phyloP scores from a whole-genome alignment of 352 stramenopile species.

The Thraustochytrium sp. region DNA sequence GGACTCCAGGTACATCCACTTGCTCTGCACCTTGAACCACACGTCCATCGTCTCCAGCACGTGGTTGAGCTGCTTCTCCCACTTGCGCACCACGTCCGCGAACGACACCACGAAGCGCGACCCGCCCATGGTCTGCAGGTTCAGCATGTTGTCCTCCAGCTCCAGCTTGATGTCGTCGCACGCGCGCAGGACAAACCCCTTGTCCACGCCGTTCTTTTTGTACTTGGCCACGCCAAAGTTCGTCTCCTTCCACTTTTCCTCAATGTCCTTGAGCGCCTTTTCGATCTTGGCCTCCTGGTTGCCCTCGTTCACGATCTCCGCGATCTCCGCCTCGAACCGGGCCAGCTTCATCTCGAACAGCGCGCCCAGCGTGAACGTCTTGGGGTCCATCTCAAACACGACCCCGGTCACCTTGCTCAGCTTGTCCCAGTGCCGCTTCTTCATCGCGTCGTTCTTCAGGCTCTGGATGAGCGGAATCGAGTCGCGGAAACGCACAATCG shows the following conservation, averaged over 20 bases:
- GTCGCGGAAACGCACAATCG: constrained; percentile 83
- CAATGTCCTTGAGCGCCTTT: constrained; percentile 92
- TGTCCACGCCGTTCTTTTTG: constrained; percentile 87
- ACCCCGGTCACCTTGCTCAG: constrained; percentile 64
- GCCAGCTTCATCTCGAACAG: constrained; percentile 73
- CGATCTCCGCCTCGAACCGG: constrained; percentile 83
- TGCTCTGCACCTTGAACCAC: constrained; percentile 98
- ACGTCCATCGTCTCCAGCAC: constrained; percentile 95
- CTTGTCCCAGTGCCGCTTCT: constrained; percentile 96
- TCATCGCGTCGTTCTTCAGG: constrained; percentile 97
- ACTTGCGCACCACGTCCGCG: constrained; percentile 89
- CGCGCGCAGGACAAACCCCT: constrained; percentile 68
- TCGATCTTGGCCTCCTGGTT: constrained; percentile 99
- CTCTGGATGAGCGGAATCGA: constrained; percentile 90
- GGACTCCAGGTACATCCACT: constrained; percentile 98
- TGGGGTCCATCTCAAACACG: constrained; percentile 84
- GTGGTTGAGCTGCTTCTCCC: constrained; percentile 95
- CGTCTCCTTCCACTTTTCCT: constrained; percentile 79
- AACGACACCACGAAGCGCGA: constrained; percentile 98
- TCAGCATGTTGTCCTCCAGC: constrained; percentile 99
- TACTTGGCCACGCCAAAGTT: constrained; percentile 82
- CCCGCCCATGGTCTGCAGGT: constrained; percentile 95
- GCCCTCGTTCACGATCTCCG: constrained; percentile 91
- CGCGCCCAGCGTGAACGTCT: constrained; percentile 78
- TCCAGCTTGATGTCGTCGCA: constrained; percentile 99